A percentile compares a stretch with the other conserved stretches of the same genome.
Evolutionary conservation across 139 green algal genomes (phyloP).

Genomic region (Diplosphaera chodatii): DNA sequence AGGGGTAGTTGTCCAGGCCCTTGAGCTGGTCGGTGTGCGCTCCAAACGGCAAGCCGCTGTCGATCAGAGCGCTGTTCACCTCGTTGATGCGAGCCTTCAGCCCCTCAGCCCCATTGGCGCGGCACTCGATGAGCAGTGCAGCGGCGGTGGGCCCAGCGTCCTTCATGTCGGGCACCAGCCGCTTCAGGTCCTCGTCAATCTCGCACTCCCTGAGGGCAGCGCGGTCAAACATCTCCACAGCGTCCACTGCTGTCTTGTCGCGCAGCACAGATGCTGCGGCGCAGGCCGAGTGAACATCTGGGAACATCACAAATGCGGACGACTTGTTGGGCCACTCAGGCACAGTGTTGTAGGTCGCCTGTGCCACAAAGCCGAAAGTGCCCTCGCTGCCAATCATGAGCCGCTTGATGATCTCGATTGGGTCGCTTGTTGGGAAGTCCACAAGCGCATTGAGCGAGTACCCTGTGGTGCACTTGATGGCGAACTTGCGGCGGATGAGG

Average conservation of each 20-base stretch:
- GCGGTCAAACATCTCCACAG: constrained; percentile 96
- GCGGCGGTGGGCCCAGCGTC: constrained; percentile 71
- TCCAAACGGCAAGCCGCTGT: constrained; percentile 63
- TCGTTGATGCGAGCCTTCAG: constrained; percentile 65
- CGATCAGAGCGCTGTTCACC: constrained; percentile 38
- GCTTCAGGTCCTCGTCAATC: constrained; percentile 66
- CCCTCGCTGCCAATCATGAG: constrained; percentile 93
- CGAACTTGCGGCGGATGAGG: constrained; percentile 93
- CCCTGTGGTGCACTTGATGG: constrained; percentile 98
- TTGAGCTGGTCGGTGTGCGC: constrained; percentile 45
- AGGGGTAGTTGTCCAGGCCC: constrained; percentile 67
- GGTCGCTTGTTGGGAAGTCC: constrained; percentile 82
- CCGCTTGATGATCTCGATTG: constrained; percentile 94
- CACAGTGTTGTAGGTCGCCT: constrained; percentile 90
- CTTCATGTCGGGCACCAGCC: constrained; percentile 78
- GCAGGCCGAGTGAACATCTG: constrained; percentile 78
- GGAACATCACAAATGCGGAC: constrained; percentile 87
- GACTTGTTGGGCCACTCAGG: constrained; percentile 84
- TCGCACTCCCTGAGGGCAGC: constrained; percentile 66
- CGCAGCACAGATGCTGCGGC: constrained; percentile 69
- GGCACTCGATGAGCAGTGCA: constrained; percentile 91
- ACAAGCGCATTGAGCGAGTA: constrained; percentile 88
- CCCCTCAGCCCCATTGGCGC: constrained; percentile 51
- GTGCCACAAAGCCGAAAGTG: constrained; percentile 87
- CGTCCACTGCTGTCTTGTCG: constrained; percentile 83